Evolutionary conservation across 805 yeast genomes (phyloP).

Genomic region (Pichia rugopelliculosa): DNA sequence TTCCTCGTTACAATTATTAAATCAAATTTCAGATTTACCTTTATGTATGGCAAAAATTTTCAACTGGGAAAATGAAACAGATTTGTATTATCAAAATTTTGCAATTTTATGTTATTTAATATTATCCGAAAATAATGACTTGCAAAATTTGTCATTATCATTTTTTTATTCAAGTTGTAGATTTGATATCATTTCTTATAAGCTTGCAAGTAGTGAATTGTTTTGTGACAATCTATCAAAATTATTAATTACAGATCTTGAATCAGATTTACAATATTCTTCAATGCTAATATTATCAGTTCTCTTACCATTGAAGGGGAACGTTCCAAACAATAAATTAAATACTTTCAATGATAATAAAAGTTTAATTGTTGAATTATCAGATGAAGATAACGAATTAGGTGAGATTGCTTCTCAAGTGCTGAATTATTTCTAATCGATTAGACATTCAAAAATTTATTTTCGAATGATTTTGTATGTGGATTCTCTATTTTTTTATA

Average conservation of each 20-base stretch:
- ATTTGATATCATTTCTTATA: conserved; percentile 19
- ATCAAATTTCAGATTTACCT: conserved; percentile 36
- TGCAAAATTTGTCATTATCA: conserved; percentile 31
- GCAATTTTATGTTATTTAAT: conserved; percentile 34
- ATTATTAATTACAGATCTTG: conserved; percentile 13
- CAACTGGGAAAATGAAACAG: conserved; percentile 35
- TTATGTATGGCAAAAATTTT: conserved; percentile 48
- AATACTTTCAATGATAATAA: background rate
- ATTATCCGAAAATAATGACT: conserved; percentile 30
- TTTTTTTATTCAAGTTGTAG: conserved; percentile 27
- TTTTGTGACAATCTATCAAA: conserved; percentile 16
- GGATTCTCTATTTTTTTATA: conserved; percentile 20
- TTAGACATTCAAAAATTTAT: conserved; percentile 12
- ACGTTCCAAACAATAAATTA: background rate
- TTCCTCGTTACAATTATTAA: conserved; percentile 41
- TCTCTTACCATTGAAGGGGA: background rate
- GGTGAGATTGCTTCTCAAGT: background rate
- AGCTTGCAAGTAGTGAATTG: conserved; percentile 15
- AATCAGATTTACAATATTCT: conserved; percentile 15
- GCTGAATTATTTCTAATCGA: background rate
- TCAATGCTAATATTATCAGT: background rate
- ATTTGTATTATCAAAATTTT: conserved; percentile 33
- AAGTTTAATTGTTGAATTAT: background rate
- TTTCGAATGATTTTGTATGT: conserved; percentile 20
- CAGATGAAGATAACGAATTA: background rate